phyloP scores from a whole-genome alignment of 2,329 filamentous ascomycete genomes.

The Trichoderma brevicompactum region DNA sequence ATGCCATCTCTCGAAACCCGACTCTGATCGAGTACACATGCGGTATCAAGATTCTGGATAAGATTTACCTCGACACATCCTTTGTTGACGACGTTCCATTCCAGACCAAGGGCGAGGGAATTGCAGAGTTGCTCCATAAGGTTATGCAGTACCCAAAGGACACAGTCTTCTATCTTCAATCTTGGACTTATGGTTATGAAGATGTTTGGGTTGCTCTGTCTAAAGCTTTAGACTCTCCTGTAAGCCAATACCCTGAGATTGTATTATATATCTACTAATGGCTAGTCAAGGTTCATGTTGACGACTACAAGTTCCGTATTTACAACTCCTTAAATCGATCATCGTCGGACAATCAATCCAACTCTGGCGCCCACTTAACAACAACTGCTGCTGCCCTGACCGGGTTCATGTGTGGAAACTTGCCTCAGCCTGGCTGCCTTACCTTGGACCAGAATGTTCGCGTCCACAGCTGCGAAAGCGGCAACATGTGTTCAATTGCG shows the following conservation, averaged over 20 bases:
- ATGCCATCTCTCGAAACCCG: constrained; percentile 71
- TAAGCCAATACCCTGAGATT: constrained; percentile 38
- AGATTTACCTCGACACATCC: constrained; percentile 88
- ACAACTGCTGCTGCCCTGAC: constrained; percentile 69
- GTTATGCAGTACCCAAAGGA: constrained; percentile 69
- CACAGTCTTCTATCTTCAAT: constrained; percentile 81
- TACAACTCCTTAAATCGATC: constrained; percentile 66
- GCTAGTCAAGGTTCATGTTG: constrained; percentile 70
- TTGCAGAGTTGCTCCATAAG: constrained; percentile 73
- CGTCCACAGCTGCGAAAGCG: constrained; percentile 86
- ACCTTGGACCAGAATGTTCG: constrained; percentile 65
- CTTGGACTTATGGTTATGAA: constrained; percentile 91
- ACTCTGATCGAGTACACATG: constrained; percentile 73
- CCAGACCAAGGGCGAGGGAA: constrained; percentile 71
- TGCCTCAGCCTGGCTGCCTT: constrained; percentile 69
- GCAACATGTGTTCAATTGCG: constrained; percentile 60
- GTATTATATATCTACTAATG: constrained; percentile 28
- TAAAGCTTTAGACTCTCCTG: constrained; percentile 67
- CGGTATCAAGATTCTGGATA: constrained; percentile 71
- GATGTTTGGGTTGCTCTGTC: constrained; percentile 87
- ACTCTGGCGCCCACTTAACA: constrained; percentile 49
- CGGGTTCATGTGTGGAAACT: constrained; percentile 77
- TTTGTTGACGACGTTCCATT: constrained; percentile 58
- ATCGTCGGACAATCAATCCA: constrained; percentile 46
- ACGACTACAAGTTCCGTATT: constrained; percentile 75